Base-by-base conservation (phyloP, 768 basidiomycete species). In the Lactarius evosmus region DNA sequence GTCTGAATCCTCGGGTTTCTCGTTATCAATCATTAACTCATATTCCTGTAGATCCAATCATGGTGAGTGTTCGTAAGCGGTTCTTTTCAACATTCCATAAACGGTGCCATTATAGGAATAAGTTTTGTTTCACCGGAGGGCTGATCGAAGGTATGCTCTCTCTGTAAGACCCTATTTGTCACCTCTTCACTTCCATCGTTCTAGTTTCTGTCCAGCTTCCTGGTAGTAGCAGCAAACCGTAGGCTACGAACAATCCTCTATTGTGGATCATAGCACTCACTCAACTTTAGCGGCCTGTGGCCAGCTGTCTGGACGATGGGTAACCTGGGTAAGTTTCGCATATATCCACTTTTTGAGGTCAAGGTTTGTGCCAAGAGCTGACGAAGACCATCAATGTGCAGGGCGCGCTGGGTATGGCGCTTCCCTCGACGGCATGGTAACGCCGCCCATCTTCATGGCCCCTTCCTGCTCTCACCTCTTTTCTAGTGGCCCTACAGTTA, bases 351-450 rank as follows among this genome's bases (percentile, higher is more conserved):
- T 50, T 50, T 46, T 5, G 44, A 19, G 19, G 46, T 16, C 17
- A 38, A 16, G 63, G 52, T 46, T 66, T 40, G 4, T 53, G 16
- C n/a, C 12, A 36, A 32, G 17, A 25, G 8, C 49, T 57, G 44
- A 61, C 25, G 19, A 8, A 27, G 5, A 8, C 22, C 22, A 1
- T 7, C n/a, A 8, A 38, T 33, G 6, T 32, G 44, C 66, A 79
- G 89, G 94, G 53, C 83, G 94, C 51, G 93, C 91, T 29, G 93
- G 94, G 25, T 95, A 88, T 73, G 94, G 94, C 69, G 93, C 91
- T 36, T 82, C 83, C 69, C 79, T 93, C 1, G 94, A 96, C 59
- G 93, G 94, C 66, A 82, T 87, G 82, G 87, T 89, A 74, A 22
- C 83, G 52, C 63, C 59, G 52, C 56, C 54, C 59, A 38, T 56